These are phyloP conservation scores for Westerdykella sp. DNA, from an alignment of 2,329 filamentous ascomycete genomes.

Conservation along the genomic window DNA sequence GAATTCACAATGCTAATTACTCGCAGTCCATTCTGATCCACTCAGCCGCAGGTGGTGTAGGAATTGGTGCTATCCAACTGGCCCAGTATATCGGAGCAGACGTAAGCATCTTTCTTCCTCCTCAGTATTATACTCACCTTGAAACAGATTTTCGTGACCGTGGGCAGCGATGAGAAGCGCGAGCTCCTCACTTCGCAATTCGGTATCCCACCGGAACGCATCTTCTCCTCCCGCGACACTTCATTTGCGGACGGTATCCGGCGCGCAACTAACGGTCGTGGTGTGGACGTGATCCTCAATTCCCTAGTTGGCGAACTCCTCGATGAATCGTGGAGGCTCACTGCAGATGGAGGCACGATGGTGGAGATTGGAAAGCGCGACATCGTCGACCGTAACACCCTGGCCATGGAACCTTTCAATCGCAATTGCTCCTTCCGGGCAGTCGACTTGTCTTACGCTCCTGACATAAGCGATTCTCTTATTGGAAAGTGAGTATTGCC, in stretches of 20 bases:
- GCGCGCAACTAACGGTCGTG: constrained; percentile 3
- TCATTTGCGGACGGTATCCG: constrained; percentile 15
- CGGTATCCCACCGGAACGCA: constrained; percentile 21
- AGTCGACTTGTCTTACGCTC: no score
- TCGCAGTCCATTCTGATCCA: constrained; percentile 25
- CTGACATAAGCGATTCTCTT: no score
- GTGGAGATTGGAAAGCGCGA: constrained; percentile 16
- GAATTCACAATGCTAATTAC: no score
- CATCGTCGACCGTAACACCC: constrained; percentile 7
- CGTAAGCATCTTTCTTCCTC: no score
- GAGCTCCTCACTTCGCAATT: constrained; percentile 16
- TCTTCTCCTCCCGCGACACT: constrained; percentile 23
- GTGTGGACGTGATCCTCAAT: constrained; percentile 28
- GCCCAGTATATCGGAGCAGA: constrained; percentile 3
- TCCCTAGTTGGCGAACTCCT: constrained; percentile 20
- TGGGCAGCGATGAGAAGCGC: constrained; percentile 21
- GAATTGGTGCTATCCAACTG: constrained; percentile 14
- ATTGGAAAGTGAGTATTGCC: no score
- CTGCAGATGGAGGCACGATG: constrained; percentile 31
- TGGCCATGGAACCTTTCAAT: constrained; percentile 14
- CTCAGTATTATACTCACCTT: background rate
- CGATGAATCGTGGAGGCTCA: constrained; percentile 39
- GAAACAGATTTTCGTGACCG: constrained; percentile 9
- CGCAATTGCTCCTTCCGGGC: no score
- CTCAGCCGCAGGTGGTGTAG: constrained; percentile 11